Conservation (phyloP, 192 early-diverging fungal species). For the Coemansia sp. region DNA sequence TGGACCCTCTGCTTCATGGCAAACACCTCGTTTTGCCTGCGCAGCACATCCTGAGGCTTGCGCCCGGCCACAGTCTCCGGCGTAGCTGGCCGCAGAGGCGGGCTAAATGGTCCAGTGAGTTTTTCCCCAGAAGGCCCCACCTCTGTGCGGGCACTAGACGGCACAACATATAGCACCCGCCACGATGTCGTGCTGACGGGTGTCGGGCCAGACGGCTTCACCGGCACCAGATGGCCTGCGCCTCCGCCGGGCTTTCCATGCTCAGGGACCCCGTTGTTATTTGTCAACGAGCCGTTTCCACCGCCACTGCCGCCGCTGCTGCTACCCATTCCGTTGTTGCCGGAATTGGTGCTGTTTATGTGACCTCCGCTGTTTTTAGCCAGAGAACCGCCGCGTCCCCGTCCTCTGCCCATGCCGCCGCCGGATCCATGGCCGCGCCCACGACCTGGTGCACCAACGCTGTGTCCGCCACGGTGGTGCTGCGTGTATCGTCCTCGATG, state of each 20-base stretch:
- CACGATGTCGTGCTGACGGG: conserved; percentile 31
- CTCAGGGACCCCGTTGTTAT: neutral
- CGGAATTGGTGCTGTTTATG: neutral
- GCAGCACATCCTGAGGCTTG: conserved; percentile 39
- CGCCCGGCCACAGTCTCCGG: conserved; percentile 8
- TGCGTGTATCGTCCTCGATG: neutral
- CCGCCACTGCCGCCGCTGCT: neutral
- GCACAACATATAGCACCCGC: conserved; percentile 37
- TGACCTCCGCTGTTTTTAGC: neutral
- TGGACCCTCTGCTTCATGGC: conserved; percentile 40
- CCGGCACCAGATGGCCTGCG: conserved; percentile 13
- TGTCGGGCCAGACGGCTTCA: conserved; percentile 20
- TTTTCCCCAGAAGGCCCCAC: conserved; percentile 40
- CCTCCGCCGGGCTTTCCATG: neutral
- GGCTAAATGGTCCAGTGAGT: conserved; percentile 48
- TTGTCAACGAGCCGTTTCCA: neutral
- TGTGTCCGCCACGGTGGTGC: neutral
- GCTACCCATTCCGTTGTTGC: neutral
- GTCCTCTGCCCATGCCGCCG: neutral
- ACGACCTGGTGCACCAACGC: neutral
- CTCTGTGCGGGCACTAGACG: conserved; percentile 34
- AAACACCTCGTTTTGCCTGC: conserved; percentile 42
- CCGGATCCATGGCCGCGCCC: neutral
- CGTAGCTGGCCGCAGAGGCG: conserved; percentile 28
- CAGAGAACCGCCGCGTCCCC: neutral